Evolutionary conservation across 257 asterid genomes (phyloP).

Genomic region (Jacaranda copaia): DNA sequence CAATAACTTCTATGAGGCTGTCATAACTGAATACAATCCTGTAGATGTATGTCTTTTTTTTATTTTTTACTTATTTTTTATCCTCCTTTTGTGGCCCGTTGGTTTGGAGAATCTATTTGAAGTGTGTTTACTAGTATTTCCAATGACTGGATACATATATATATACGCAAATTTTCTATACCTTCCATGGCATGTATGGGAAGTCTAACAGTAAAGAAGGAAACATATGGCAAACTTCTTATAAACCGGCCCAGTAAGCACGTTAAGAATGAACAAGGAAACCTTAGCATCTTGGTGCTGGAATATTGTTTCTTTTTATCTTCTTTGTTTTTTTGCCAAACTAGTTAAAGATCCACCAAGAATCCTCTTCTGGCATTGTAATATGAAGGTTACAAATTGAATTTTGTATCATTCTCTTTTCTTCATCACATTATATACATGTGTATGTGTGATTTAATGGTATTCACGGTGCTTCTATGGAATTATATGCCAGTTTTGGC

Average conservation of each 20-base stretch:
- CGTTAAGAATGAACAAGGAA: conserved; percentile 14
- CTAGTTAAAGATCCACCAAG: neutral
- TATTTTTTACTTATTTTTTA: neutral
- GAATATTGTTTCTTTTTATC: neutral
- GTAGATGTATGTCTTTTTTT: conserved; percentile 63
- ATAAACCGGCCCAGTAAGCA: neutral
- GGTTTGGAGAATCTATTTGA: conserved; percentile 28
- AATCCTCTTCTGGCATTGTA: conserved; percentile 17
- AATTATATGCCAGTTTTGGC: neutral
- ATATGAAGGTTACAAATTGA: conserved; percentile 4
- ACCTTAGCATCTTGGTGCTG: neutral
- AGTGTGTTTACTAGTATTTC: conserved; percentile 22
- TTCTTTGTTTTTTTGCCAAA: neutral
- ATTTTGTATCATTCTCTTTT: neutral
- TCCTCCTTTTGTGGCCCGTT: conserved; percentile 15
- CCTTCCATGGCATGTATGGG: conserved; percentile 6
- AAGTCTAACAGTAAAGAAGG: neutral
- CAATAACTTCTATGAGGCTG: conserved; percentile 92
- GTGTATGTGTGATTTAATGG: neutral
- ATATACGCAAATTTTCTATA: conserved; percentile 3
- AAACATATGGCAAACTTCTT: neutral
- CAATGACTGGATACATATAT: conserved; percentile 24
- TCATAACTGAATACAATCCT: conserved; percentile 75
- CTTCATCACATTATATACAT: neutral
- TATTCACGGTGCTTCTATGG: conserved; percentile 13